Evolutionary conservation across 2,329 filamentous ascomycete genomes (phyloP).

Genomic region (Harringtonia lauricola): DNA sequence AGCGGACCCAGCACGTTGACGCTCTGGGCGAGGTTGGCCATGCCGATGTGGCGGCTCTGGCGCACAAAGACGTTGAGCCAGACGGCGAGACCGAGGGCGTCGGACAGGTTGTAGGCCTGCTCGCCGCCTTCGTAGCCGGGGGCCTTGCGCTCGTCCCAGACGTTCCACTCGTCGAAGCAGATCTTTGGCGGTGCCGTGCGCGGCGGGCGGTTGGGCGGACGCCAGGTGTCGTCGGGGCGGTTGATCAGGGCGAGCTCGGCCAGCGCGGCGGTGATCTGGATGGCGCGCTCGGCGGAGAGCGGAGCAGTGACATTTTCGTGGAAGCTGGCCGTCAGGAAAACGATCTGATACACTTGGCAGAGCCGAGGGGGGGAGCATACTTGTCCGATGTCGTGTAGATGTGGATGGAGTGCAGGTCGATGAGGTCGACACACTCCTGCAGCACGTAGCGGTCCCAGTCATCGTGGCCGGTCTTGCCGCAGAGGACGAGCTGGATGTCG

Average conservation of each 20-base stretch:
- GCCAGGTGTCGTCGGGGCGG: neutral
- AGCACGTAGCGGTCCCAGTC: constrained; percentile 66
- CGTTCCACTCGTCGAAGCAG: constrained; percentile 80
- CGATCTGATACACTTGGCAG: no score
- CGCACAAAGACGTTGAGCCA: constrained; percentile 70
- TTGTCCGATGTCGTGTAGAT: constrained; percentile 55
- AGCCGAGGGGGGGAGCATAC: neutral
- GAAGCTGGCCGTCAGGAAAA: neutral
- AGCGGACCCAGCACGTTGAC: constrained; percentile 70
- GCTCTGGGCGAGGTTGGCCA: constrained; percentile 69
- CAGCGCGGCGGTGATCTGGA: constrained; percentile 55
- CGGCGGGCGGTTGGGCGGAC: neutral
- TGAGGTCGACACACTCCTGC: constrained; percentile 51
- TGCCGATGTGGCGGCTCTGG: constrained; percentile 59
- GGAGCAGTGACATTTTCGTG: neutral
- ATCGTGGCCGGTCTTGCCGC: constrained; percentile 57
- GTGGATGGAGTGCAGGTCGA: constrained; percentile 75
- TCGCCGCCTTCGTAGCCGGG: constrained; percentile 62
- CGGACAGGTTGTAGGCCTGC: constrained; percentile 63
- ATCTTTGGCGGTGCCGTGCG: constrained; percentile 36
- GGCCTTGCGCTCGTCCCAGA: constrained; percentile 59
- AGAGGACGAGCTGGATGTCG: constrained; percentile 57
- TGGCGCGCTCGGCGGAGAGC: constrained; percentile 58
- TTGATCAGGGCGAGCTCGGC: constrained; percentile 55
- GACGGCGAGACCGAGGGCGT: constrained; percentile 62